Conservation (phyloP, 73 alveolate genomes). For the Tetrahymena malaccensis region DNA sequence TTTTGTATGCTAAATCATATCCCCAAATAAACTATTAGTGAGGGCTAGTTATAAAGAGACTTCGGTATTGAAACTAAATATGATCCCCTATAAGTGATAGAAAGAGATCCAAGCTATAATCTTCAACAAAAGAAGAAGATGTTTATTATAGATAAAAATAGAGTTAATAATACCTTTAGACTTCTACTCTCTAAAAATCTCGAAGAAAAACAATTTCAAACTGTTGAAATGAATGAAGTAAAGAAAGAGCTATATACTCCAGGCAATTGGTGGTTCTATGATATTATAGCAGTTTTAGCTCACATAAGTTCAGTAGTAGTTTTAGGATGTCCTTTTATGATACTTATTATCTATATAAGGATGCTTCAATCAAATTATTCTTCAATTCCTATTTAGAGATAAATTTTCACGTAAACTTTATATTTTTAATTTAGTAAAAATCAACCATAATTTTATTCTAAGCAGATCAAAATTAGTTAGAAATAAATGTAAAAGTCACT, state of each 20-base stretch:
- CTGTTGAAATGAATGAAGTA: background rate
- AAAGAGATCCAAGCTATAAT: background rate
- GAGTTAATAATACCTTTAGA: background rate
- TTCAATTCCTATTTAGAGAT: background rate
- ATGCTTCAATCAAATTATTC: background rate
- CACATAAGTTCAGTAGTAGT: background rate
- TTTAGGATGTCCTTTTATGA: background rate
- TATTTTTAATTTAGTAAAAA: no score
- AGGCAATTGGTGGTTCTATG: background rate
- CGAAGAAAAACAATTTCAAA: background rate
- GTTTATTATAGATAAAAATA: background rate
- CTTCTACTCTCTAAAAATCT: background rate
- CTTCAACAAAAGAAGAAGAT: background rate
- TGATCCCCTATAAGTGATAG: background rate
- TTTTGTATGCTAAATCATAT: background rate
- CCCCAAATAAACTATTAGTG: background rate
- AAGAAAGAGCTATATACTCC: background rate
- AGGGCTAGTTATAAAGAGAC: background rate
- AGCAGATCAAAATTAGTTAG: no score
- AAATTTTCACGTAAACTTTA: background rate
- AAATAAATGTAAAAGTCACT: no score
- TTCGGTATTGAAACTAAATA: background rate
- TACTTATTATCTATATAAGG: background rate
- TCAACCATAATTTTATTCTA: no score
- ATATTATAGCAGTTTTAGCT: background rate